Conservation (phyloP, 2,329 filamentous ascomycete species). For the Laburnicola sp. region DNA sequence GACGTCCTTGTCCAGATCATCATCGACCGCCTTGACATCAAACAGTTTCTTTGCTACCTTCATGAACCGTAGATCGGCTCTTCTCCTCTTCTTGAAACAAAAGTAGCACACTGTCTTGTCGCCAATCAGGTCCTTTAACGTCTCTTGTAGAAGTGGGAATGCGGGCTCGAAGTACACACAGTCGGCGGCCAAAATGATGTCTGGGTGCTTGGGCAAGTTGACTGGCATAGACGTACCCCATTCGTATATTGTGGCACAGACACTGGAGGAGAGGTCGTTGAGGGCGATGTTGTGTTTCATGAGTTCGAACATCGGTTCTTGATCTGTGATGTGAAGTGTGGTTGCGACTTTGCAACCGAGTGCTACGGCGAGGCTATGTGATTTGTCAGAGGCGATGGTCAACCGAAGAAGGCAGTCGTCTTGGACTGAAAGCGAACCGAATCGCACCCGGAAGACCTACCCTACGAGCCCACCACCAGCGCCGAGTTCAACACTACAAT, state of each 20-base stretch:
- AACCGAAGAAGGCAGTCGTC: neutral
- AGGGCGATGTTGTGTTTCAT: conserved; percentile 87
- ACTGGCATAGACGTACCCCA: conserved; percentile 62
- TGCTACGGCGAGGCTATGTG: conserved; percentile 59
- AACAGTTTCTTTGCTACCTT: conserved; percentile 56
- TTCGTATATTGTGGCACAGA: conserved; percentile 73
- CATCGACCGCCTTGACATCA: conserved; percentile 50
- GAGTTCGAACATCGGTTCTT: conserved; percentile 78
- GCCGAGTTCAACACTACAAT: conserved; percentile 78
- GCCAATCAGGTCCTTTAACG: conserved; percentile 72
- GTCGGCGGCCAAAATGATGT: conserved; percentile 89
- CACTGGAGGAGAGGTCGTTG: conserved; percentile 68
- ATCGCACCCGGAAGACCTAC: conserved; percentile 30
- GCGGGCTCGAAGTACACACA: conserved; percentile 97
- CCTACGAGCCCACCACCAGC: conserved; percentile 88
- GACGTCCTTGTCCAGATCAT: conserved; percentile 52
- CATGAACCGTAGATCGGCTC: conserved; percentile 63
- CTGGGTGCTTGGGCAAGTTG: conserved; percentile 60
- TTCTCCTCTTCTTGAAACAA: conserved; percentile 90
- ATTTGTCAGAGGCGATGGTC: neutral
- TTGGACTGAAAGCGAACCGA: too few relatives aligned
- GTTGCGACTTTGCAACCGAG: conserved; percentile 57
- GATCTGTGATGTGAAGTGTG: conserved; percentile 82
- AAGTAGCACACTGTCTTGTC: conserved; percentile 73
- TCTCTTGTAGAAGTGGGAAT: conserved; percentile 82